Percentiles rank a stretch among this genome's conserved stretches.
These are phyloP conservation scores for Saturnispora saitoi DNA, from an alignment of 805 yeast genomes.

Conservation along the genomic window DNA sequence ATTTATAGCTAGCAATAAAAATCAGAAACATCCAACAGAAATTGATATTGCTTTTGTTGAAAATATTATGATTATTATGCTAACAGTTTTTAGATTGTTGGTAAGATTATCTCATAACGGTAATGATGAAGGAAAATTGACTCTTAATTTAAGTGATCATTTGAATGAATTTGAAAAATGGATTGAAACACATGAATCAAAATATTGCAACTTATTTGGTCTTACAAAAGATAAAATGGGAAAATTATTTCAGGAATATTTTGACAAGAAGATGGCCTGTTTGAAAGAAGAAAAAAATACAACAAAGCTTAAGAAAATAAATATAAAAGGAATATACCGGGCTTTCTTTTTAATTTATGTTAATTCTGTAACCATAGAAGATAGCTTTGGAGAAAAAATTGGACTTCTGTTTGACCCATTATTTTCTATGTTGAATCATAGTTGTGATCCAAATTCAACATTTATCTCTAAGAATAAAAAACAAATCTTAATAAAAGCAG, in stretches of 20 bases:
- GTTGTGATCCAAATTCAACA: constrained; percentile 32
- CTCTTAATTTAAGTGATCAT: constrained; percentile 18
- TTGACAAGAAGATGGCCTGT: too few species aligned
- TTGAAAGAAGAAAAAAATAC: too few species aligned
- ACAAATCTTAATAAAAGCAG: constrained; percentile 16
- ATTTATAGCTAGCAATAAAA: not conserved
- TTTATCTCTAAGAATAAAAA: constrained; percentile 18
- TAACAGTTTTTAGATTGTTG: constrained; percentile 6
- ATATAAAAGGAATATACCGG: constrained; percentile 13
- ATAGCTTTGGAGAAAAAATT: constrained; percentile 22
- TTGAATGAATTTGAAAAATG: constrained; percentile 11
- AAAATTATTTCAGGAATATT: too few species aligned
- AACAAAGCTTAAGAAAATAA: too few species aligned
- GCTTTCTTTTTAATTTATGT: constrained; percentile 20
- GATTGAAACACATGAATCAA: not conserved
- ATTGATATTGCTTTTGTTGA: not conserved
- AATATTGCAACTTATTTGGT: too few species aligned
- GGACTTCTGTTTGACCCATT: constrained; percentile 32
- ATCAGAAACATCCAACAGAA: not conserved
- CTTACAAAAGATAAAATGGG: too few species aligned
- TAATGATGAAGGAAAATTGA: not conserved
- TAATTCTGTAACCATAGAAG: constrained; percentile 25
- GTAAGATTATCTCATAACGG: not conserved
- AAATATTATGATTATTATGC: not conserved
- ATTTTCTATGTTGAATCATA: constrained; percentile 33